These are phyloP conservation scores for Pleurotus tuoliensis DNA, from an alignment of 768 basidiomycete genomes.

Conservation along the genomic window DNA sequence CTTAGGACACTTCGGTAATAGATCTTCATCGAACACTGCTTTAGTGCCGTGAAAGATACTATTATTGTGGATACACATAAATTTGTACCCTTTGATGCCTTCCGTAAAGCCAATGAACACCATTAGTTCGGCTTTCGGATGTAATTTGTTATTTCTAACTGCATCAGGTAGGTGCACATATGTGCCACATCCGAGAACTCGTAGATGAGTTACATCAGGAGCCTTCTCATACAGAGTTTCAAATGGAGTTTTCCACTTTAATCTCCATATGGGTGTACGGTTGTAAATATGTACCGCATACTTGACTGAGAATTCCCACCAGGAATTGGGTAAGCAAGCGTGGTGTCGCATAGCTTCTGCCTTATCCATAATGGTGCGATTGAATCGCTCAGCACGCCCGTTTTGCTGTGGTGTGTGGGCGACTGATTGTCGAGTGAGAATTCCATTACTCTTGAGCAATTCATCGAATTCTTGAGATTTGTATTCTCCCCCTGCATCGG, in stretches of 20 bases:
- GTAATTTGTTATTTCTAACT: neutral
- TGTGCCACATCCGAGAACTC: too few species aligned
- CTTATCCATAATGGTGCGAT: slow-evolving; percentile 19
- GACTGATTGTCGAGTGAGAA: slow-evolving; percentile 16
- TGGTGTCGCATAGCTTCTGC: slow-evolving; percentile 17
- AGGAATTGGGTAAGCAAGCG: too few species aligned
- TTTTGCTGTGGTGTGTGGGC: slow-evolving; percentile 23
- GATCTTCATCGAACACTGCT: neutral
- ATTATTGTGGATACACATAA: neutral
- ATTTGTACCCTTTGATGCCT: neutral
- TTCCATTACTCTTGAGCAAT: slow-evolving; percentile 11
- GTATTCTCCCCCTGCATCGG: slow-evolving; percentile 14
- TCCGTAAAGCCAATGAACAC: neutral
- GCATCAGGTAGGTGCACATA: neutral
- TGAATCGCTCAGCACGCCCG: slow-evolving; percentile 25
- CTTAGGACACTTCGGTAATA: neutral
- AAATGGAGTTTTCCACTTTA: too few species aligned
- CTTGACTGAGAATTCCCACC: too few species aligned
- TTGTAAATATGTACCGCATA: too few species aligned
- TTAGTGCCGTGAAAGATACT: neutral
- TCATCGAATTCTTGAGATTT: slow-evolving; percentile 9
- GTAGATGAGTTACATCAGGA: too few species aligned
- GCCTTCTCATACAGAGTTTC: too few species aligned
- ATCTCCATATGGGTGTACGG: too few species aligned
- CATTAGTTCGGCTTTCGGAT: neutral